Evolutionary conservation across 768 basidiomycete species (phyloP).

Genomic region (Serpula lacrymans): DNA sequence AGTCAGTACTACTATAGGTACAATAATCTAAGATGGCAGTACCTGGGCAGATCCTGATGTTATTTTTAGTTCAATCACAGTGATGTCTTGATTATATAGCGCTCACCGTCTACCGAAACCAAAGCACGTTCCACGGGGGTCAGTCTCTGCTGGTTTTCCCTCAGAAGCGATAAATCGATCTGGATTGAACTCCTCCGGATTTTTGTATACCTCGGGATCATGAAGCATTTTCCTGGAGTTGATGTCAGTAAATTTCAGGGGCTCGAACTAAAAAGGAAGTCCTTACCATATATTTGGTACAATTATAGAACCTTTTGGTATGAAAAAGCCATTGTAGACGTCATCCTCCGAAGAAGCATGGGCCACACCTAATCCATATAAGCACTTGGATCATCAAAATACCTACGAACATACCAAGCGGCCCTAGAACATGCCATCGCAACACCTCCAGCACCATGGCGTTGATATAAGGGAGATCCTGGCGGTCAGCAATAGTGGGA

Average conservation of each 20-base stretch:
- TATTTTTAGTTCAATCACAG: background rate
- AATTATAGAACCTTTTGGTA: slow-evolving; percentile 44
- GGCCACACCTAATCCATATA: no score
- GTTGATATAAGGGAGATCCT: no score
- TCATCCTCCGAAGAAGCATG: slow-evolving; percentile 19
- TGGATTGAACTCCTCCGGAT: slow-evolving; percentile 25
- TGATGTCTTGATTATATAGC: no score
- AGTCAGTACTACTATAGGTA: slow-evolving; percentile 6
- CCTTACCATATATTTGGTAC: slow-evolving; percentile 36
- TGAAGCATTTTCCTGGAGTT: slow-evolving; percentile 23
- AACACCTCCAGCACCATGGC: no score
- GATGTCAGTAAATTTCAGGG: no score
- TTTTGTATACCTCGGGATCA: slow-evolving; percentile 24
- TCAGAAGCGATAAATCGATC: slow-evolving; percentile 21
- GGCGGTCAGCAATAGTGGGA: no score
- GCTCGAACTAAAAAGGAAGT: no score
- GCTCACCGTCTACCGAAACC: slow-evolving; percentile 24
- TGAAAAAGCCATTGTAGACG: slow-evolving; percentile 29
- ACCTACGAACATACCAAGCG: slow-evolving; percentile 1
- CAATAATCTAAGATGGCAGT: slow-evolving; percentile 40
- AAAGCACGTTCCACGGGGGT: slow-evolving; percentile 16
- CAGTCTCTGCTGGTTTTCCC: slow-evolving; percentile 13
- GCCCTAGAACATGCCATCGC: no score
- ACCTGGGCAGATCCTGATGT: no score
- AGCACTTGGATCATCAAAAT: background rate